Base-by-base conservation (phyloP, 345 rosid species). In the Linum tenue region DNA sequence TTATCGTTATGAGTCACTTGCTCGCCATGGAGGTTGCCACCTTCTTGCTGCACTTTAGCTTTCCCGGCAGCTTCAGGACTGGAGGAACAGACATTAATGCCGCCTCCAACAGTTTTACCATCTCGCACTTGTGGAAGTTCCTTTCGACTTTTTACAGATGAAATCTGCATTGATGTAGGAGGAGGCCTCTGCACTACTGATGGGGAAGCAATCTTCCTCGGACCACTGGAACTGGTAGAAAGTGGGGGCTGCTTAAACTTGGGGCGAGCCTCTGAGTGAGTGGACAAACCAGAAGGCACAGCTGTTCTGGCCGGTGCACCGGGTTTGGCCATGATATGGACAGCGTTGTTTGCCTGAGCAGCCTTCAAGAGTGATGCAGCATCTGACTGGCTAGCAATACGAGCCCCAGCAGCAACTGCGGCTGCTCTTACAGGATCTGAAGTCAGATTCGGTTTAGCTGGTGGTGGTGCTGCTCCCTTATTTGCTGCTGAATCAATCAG, bases 391-490 rank as follows among this genome's bases (percentile, higher is more conserved):
- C 83, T 72, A 65, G 79, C 86, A 72, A 85, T 83, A 51, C 90
- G 88, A 35, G 90, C 91, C 40, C 96, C 97, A 10, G 92, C 86
- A 72, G 90, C 89, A 55, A 76, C 86, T 58, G 96, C 89, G 69
- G 87, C 80, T 66, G 97, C 97, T 73, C 83, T 84, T 71, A 83
- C 80, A 39, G 82, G 81, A 68, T 82, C 89, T 6, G 79, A 69
- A 66, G 75, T 73, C 59, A 72, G 69, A 67, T 66, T 73, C 60
- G 88, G 62, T 55, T 37, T 22, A 22, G 31, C 31, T 22, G 31
- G 31, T 22, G 31, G 68, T 63, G 22, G 77, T 36, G 61, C 71
- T 83, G 68, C 79, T 85, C 37, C 66, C 75, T 84, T 88, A 31
- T 58, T 51, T 55, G 74, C 64, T 73, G 81, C 61, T 61, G 81